Base-by-base conservation (phyloP, 2,329 filamentous ascomycete species). In the Leptosphaerulina australis region DNA sequence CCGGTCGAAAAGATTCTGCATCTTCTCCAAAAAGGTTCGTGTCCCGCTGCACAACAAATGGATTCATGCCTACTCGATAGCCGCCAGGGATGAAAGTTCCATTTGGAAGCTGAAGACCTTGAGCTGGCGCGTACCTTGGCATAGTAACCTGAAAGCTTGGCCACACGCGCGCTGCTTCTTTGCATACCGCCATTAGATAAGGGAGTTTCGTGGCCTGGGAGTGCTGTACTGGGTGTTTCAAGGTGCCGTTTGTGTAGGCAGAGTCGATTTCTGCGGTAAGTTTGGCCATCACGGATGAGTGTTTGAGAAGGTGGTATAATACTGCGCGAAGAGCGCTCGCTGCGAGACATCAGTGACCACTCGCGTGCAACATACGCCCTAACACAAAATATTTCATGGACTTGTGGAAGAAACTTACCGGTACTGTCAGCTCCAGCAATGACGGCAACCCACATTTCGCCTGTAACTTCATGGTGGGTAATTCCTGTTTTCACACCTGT, bases 181-280 rank as follows among this genome's bases (percentile, higher is more conserved):
- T 88, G 62, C 92, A 82, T 43, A 84, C 85, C 2, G 88, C 89
- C 63, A 90, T 86, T 2, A 94, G 81, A 66, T 92, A 93, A 0
- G 83, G 83, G 4, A 93, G 78, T 40, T 81, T 81, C 67, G 88
- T 85, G 39, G 78, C 80, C 68, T 91, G 61, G 3, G 22, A 22
- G 24, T 66, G 54, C 22, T 51, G 54, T 3, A 58, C 41, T 5
- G 55, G 59, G 3, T 49, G 50, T 3, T 39, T 51, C 10, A 65
- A 44, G 35, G 34, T 15, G 25, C 59, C 48, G n/a, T 49, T 30
- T 1, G 22, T 33, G 14, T 41, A 35, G 9, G n/a, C 62, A n/a
- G 44, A 34, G 43, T 68, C 62, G 17, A 68, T 34, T 29, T 68
- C 66, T 12, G 55, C 39, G 2, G 44, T 62, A 2, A 49, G 47